Evolutionary conservation across 2,329 filamentous ascomycete species (phyloP).

Genomic region (Biscogniauxia marginata): DNA sequence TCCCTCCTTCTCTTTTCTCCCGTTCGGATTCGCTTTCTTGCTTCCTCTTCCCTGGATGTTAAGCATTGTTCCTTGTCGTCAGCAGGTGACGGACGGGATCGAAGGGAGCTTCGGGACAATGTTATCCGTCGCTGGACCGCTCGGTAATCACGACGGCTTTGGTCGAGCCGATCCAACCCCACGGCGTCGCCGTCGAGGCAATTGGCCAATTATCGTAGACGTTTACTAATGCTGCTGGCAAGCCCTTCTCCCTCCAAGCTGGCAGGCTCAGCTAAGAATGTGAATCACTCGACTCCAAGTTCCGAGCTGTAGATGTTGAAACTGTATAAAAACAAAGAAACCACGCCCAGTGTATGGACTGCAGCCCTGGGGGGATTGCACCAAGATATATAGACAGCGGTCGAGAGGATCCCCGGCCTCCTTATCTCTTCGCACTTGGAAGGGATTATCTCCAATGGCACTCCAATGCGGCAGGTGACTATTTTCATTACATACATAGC

Average conservation of each 20-base stretch:
- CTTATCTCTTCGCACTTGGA: slow-evolving; percentile 3
- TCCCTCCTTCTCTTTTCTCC: neutral
- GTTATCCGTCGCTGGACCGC: slow-evolving; percentile 12
- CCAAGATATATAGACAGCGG: slow-evolving; percentile 18
- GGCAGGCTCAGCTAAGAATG: slow-evolving; percentile 1
- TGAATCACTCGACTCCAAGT: neutral
- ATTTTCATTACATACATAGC: neutral
- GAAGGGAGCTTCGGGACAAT: slow-evolving; percentile 5
- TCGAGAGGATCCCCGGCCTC: neutral
- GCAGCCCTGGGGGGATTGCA: slow-evolving; percentile 1
- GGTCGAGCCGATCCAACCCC: slow-evolving; percentile 7
- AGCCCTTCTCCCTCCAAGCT: neutral
- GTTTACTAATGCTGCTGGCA: slow-evolving; percentile 7
- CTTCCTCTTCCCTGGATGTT: neutral
- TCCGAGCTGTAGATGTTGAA: neutral
- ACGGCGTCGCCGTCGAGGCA: slow-evolving; percentile 11
- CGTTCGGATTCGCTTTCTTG: neutral
- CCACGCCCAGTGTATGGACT: neutral
- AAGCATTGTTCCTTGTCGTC: slow-evolving; percentile 10
- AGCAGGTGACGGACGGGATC: neutral
- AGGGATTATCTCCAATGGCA: slow-evolving; percentile 12
- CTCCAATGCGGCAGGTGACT: slow-evolving; percentile 22
- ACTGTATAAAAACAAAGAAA: neutral
- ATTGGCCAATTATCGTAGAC: slow-evolving; percentile 19
- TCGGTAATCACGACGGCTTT: slow-evolving; percentile 4